Percentiles rank a stretch among this genome's conserved stretches.
Evolutionary conservation across 139 green algal species (phyloP).

Genomic region (Desmodesmus armatus): DNA sequence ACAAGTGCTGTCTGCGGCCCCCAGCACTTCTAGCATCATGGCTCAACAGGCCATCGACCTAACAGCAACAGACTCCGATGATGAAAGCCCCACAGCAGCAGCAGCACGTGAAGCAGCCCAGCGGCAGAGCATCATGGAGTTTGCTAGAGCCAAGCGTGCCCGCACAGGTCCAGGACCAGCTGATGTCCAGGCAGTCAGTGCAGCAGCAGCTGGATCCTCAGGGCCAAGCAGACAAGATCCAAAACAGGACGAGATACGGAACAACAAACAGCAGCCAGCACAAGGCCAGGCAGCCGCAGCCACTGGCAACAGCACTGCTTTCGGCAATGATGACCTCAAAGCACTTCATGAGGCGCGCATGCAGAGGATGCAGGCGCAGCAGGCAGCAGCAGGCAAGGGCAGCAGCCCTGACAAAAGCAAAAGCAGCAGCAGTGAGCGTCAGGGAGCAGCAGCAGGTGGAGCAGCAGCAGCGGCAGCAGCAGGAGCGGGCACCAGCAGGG

Average conservation of each 20-base stretch:
- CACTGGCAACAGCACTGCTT: neutral
- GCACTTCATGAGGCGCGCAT: slow-evolving; percentile 60
- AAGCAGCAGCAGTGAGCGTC: no score
- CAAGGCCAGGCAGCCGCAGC: slow-evolving; percentile 5
- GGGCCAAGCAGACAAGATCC: neutral
- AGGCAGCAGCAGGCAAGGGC: slow-evolving; percentile 12
- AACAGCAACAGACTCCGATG: slow-evolving; percentile 5
- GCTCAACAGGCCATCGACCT: no score
- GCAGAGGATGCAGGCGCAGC: slow-evolving; percentile 29
- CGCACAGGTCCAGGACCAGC: neutral
- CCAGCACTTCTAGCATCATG: no score
- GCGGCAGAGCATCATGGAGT: slow-evolving; percentile 55
- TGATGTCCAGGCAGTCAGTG: neutral
- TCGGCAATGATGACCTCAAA: slow-evolving; percentile 51
- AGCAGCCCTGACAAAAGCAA: neutral
- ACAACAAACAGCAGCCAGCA: neutral
- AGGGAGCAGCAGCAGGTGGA: slow-evolving; percentile 1
- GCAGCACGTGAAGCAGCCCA: neutral
- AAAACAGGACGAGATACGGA: neutral
- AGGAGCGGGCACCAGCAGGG: neutral
- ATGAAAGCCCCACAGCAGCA: neutral
- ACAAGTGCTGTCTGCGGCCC: no score
- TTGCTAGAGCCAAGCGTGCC: slow-evolving; percentile 14
- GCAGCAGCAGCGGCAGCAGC: neutral
- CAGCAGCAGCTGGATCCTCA: neutral